Base-by-base conservation (phyloP, 345 rosid species). In the sweet orange (Citrus sinensis) region DNA sequence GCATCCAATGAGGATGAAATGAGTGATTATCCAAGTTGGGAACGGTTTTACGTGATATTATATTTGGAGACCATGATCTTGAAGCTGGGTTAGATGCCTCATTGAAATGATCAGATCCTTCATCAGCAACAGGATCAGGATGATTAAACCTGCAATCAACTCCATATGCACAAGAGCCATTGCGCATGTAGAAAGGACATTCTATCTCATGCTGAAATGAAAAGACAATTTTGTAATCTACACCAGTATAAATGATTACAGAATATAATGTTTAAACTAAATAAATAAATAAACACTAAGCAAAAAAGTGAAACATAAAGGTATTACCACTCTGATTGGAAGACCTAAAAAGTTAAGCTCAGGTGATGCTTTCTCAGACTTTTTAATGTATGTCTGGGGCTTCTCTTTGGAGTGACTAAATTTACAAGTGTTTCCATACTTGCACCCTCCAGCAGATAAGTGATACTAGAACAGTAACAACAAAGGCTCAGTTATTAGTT, bases 121-220 rank as follows among this genome's bases (percentile, higher is more conserved):
- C 86, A n/a, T 25, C 80, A 58, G 76, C 76, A 25, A 82, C 82
- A 29, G 93, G 93, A 67, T 90, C 88, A 29, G 93, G 93, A 87
- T 90, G 93, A 76, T 88, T 82, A 77, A 81, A 88, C 82, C 75
- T 80, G 86, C 91, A 90, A 76, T 30, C 81, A 69, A 83, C 32
- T 46, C 91, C 91, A 87, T 81, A 88, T 67, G 79, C 81, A 82
- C 93, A 90, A 29, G 93, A 81, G 80, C 89, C 93, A 70, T 82
- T 84, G 27, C 78, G 90, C 93, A 90, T 90, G 80, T 85, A 90
- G 78, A 73, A 87, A 14, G 83, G 82, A 35, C 92, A 88, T 69
- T 86, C 91, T 86, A 76, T 84, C 83, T 82, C 85, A 56, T 80
- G 81, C 92, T 89, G 84, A 40, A 80, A 82, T 59, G 16, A 72